phyloP scores from a whole-genome alignment of 139 green algal species.

The Coccomyxa sp. region DNA sequence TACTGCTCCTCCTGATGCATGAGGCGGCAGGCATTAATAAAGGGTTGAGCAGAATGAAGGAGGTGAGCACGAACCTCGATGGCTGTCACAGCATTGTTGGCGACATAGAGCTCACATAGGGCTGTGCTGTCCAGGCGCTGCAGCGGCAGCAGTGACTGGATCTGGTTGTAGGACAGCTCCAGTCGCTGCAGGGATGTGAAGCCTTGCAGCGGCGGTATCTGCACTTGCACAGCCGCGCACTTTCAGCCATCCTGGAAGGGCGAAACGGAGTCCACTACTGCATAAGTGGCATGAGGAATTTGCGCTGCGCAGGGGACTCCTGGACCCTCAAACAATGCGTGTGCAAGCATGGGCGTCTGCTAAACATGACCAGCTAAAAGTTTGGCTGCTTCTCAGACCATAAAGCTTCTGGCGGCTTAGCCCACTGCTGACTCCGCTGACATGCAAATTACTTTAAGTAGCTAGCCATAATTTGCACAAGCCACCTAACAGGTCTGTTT shows the following conservation, averaged over 20 bases:
- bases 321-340: too few relatives aligned
- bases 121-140: conserved; percentile 20
- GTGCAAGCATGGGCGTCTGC: too few relatives aligned
- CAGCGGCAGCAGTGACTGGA: conserved; percentile 61
- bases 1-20: too few relatives aligned
- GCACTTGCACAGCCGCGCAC: neutral
- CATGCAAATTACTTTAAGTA: neutral
- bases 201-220: conserved; percentile 56
- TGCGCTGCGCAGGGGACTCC: too few relatives aligned
- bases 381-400: too few relatives aligned
- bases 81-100: conserved; percentile 78
- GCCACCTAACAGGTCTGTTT: neutral
- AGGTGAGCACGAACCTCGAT: conserved; percentile 30
- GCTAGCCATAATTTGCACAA: neutral
- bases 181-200: conserved; percentile 58
- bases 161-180: conserved; percentile 88
- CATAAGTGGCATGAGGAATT: too few relatives aligned
- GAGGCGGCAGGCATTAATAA: too few relatives aligned
- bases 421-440: neutral
- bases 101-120: conserved; percentile 76
- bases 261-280: too few relatives aligned
- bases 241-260: too few relatives aligned
- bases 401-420: too few relatives aligned
- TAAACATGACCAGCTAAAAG: too few relatives aligned
- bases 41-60: too few relatives aligned